Evolutionary conservation across 2,329 filamentous ascomycete species (phyloP), one percentile per base, ranked within the genome.

Genomic region (Sclerotinia nivalis): DNA sequence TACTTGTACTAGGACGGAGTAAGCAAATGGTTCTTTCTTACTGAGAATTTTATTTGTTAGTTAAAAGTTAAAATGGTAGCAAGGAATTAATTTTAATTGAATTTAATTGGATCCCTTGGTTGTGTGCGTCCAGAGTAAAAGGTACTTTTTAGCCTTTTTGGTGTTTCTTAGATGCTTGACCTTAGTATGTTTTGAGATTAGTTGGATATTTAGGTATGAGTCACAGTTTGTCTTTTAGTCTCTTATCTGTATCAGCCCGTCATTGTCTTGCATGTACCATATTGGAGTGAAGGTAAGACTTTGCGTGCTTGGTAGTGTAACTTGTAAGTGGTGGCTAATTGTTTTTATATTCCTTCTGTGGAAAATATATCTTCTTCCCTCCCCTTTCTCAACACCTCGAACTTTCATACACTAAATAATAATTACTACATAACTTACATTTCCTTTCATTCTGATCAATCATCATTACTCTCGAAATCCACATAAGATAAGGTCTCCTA

Each of bases 401-500:
- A 7, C n/a, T 54, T 28, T 3, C 4, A 3, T 28, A 25, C 22
- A 15, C 6, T n/a, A n/a, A n/a, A n/a, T n/a, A n/a, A n/a, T n/a
- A n/a, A n/a, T n/a, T 25, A 20, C 9, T 25, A n/a, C n/a, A 22
- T n/a, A 13, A 2, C 3, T 9, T 9, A 28, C 13, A 31, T n/a
- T 31, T 55, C 15, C 3, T 20, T 58, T 58, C 31, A 58, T n/a
- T 43, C 1, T 9, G 10, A 22, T 28, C n/a, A 43, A 10, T 25
- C 34, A 59, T 43, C 37, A 20, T 18, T 18, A 10, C 34, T 20
- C 15, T 18, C 34, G 2, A 37, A 8, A 40, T 25, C 56, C 13
- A 28, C 37, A 43, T 6, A 45, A 28, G 56, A 59, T 59, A 59
- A 59, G 56, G 37, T 59, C 56, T 45, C n/a, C 37, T 13, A 60